Base-by-base conservation (phyloP, 2,329 filamentous ascomycete species). In the Pestalotiopsis fici region DNA sequence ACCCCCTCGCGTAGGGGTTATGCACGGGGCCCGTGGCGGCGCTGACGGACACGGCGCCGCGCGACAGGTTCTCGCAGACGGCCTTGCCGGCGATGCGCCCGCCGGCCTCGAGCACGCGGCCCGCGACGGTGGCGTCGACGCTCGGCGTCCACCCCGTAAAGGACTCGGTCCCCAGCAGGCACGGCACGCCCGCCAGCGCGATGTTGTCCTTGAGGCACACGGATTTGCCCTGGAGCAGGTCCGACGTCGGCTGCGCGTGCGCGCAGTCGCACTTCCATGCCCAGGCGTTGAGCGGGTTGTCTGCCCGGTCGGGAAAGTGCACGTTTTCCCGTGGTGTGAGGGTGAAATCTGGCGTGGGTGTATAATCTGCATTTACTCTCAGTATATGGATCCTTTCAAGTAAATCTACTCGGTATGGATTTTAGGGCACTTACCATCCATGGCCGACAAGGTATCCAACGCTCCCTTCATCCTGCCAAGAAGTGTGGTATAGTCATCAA, bases 41-140 rank as follows among this genome's bases (percentile, higher is more conserved):
- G 12, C 82, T 83, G 64, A 76, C 79, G 15, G 79, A 82, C n/a
- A 83, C 70, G 5, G 79, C 80, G 15, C 80, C 80, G 67, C 80
- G 77, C 54, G 79, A 83, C 59, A 84, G 77, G 70, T 85, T 83
- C 72, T 86, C 84, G 69, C 84, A 86, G 4, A 82, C 71, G 21
- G 75, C 79, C 61, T 82, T 82, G 9, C 84, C 83, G 13, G 73
- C 72, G 23, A 86, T 77, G 3, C 72, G 80, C 4, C 76, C 83
- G 3, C 82, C 83, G n/a, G 78, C 76, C 35, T 79, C 77, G 37
- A 85, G 74, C 0, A 83, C 74, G 2, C 83, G 77, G 2, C 77
- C 77, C 1, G 82, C 81, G n/a, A 85, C 76, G 0, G 80, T 81
- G 3, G 84, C 84, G 67, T 86, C 84, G 39, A 81, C 79, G 25